Evolutionary conservation across 148 eudicot species (phyloP).

Genomic region (Vaccinium macrocarpon): DNA sequence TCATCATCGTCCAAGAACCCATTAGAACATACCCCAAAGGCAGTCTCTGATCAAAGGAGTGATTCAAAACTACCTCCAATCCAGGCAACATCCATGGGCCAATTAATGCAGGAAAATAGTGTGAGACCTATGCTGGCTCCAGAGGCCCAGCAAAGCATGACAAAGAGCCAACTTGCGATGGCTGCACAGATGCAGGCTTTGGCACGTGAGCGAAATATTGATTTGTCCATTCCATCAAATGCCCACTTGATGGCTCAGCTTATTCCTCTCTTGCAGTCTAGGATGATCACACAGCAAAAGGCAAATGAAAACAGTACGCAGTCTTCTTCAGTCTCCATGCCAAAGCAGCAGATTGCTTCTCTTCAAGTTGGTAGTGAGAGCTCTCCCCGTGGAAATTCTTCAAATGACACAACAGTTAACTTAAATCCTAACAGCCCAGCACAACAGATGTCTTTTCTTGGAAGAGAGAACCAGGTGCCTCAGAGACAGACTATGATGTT

Average conservation of each 20-base stretch:
- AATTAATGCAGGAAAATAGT: slow-evolving; percentile 39
- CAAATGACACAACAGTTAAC: slow-evolving; percentile 34
- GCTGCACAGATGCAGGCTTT: slow-evolving; percentile 80
- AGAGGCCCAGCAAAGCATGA: slow-evolving; percentile 51
- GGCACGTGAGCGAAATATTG: slow-evolving; percentile 82
- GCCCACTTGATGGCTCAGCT: slow-evolving; percentile 81
- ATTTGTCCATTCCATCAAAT: slow-evolving; percentile 77
- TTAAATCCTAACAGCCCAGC: slow-evolving; percentile 24
- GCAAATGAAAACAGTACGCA: slow-evolving; percentile 64
- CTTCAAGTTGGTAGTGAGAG: slow-evolving; percentile 64
- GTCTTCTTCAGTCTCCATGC: slow-evolving; percentile 36
- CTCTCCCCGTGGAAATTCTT: slow-evolving; percentile 74
- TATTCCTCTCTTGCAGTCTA: slow-evolving; percentile 74
- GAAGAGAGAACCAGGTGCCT: slow-evolving; percentile 57
- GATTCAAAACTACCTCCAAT: slow-evolving; percentile 42
- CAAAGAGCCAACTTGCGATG: slow-evolving; percentile 55
- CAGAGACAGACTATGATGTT: slow-evolving; percentile 43
- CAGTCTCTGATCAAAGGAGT: slow-evolving; percentile 51
- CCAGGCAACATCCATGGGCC: slow-evolving; percentile 54
- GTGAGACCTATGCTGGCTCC: slow-evolving; percentile 49
- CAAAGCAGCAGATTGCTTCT: slow-evolving; percentile 69
- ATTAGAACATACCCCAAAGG: slow-evolving; percentile 53
- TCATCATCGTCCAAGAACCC: slow-evolving; percentile 57
- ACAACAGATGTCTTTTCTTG: slow-evolving; percentile 50
- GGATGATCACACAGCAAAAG: slow-evolving; percentile 71